These are phyloP conservation scores for Xylaria curta DNA, from an alignment of 495 filamentous ascomycete species.

Conservation along the genomic window DNA sequence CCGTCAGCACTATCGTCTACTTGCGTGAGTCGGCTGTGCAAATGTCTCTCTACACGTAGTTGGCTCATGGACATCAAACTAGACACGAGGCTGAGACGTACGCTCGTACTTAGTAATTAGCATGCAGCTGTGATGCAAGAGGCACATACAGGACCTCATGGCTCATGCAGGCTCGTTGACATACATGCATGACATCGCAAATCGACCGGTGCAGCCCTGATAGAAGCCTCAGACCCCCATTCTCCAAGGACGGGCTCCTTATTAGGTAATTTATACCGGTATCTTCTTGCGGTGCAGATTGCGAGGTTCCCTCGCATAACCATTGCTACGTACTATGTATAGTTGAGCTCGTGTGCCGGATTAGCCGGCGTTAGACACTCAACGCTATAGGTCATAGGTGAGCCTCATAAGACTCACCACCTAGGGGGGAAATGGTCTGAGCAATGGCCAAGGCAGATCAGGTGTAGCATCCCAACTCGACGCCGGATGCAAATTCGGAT, in stretches of 20 bases:
- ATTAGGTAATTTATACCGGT: neutral
- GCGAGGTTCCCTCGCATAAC: neutral
- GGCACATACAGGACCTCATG: neutral
- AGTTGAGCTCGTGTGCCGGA: neutral
- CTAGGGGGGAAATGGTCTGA: neutral
- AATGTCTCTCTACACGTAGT: neutral
- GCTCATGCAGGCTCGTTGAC: constrained; percentile 13
- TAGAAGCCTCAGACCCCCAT: constrained; percentile 2
- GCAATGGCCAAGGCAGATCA: neutral
- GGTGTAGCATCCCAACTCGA: neutral
- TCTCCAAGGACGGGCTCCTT: neutral
- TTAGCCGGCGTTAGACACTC: neutral
- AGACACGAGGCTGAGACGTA: constrained; percentile 17
- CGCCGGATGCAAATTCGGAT: neutral
- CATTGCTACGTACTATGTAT: neutral
- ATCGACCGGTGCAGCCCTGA: constrained; percentile 15
- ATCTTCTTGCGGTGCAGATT: neutral
- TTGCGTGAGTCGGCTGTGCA: neutral
- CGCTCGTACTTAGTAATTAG: neutral
- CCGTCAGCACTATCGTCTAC: constrained; percentile 4
- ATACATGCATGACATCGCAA: constrained; percentile 20
- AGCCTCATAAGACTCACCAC: neutral
- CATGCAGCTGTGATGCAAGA: neutral
- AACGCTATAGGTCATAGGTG: neutral
- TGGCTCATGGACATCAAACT: neutral